phyloP scores from a whole-genome alignment of 2,329 filamentous ascomycete species.

The Cladosporium velox region DNA sequence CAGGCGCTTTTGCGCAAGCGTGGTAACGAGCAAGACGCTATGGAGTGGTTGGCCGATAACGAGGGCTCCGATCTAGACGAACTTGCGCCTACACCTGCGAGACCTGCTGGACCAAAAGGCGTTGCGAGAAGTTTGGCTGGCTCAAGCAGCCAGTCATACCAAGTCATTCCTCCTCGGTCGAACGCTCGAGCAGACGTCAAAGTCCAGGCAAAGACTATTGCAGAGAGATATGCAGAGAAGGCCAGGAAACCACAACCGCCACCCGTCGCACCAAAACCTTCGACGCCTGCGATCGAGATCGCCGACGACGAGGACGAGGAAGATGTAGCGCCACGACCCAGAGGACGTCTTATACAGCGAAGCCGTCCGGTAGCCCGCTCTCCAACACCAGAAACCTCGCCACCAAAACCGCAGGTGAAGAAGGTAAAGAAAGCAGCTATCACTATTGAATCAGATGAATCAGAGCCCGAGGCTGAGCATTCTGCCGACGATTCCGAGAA shows the following conservation, averaged over 20 bases:
- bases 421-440: constrained; percentile 38
- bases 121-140: constrained; percentile 15
- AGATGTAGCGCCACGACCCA: constrained; percentile 9
- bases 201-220: constrained; percentile 56
- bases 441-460: constrained; percentile 38
- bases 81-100: constrained; percentile 25
- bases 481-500: constrained; percentile 38
- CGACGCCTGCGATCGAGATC: constrained; percentile 20
- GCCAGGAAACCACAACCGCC: constrained; percentile 3
- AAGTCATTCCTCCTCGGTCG: constrained; percentile 37
- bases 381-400: constrained; percentile 28
- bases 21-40: constrained; percentile 59
- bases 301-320: constrained; percentile 33
- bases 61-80: constrained; percentile 31
- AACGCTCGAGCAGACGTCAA: constrained; percentile 59
- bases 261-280: constrained; percentile 29
- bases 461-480: constrained; percentile 48
- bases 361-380: constrained; percentile 16
- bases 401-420: constrained; percentile 26
- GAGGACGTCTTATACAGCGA: constrained; percentile 19
- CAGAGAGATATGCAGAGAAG: constrained; percentile 39
- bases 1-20: constrained; percentile 53
- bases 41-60: constrained; percentile 47
- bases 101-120: constrained; percentile 5
- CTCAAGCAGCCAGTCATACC: constrained; percentile 17